A percentile compares a stretch with the other conserved stretches of the same genome.
phyloP scores from a whole-genome alignment of 139 green algal genomes.

The Haematococcus sp. region DNA sequence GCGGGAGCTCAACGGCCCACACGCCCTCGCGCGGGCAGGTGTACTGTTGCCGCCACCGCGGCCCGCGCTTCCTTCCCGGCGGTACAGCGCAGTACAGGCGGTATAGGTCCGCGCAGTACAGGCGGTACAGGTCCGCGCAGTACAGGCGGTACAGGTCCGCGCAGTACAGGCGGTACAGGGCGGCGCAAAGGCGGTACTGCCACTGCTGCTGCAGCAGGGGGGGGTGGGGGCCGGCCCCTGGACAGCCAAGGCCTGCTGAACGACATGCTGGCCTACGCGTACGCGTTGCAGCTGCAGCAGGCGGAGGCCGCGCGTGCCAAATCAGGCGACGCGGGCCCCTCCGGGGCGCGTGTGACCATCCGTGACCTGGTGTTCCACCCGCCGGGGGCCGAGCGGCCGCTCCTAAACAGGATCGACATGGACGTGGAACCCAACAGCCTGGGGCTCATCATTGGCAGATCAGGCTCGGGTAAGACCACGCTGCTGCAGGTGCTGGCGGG shows the following conservation, averaged over 20 bases:
- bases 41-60: too few relatives aligned
- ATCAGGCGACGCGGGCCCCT: background rate
- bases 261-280: constrained; percentile 1
- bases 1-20: too few relatives aligned
- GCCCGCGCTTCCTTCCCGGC: too few relatives aligned
- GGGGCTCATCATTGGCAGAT: constrained; percentile 80
- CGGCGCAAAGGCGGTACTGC: too few relatives aligned
- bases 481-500: constrained; percentile 80
- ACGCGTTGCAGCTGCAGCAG: constrained; percentile 20
- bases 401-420: constrained; percentile 59
- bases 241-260: background rate
- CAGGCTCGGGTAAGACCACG: constrained; percentile 88
- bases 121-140: too few relatives aligned
- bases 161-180: too few relatives aligned
- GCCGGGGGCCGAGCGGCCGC: constrained; percentile 51
- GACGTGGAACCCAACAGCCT: constrained; percentile 66
- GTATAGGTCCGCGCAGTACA: too few relatives aligned
- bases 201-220: background rate
- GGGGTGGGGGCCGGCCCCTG: background rate
- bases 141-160: too few relatives aligned
- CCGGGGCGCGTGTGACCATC: constrained; percentile 20
- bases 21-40: too few relatives aligned
- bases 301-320: background rate
- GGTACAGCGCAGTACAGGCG: too few relatives aligned
- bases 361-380: constrained; percentile 47